These are phyloP conservation scores for Cyberlindnera veronae DNA, from an alignment of 805 yeast species.

Conservation along the genomic window DNA sequence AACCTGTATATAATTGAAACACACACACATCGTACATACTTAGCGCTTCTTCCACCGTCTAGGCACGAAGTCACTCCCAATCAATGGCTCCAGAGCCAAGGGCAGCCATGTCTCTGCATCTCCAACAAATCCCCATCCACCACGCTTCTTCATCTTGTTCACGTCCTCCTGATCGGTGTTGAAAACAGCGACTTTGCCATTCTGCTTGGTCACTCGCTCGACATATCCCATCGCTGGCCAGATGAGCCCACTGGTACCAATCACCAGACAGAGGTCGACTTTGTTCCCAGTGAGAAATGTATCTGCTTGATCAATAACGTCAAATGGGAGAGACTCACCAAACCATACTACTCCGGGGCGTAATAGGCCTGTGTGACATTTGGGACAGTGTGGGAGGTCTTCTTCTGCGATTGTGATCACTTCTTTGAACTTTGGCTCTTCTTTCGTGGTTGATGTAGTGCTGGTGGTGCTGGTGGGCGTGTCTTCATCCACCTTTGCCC, in stretches of 20 bases:
- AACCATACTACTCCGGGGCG: slow-evolving; percentile 95
- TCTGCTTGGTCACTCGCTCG: slow-evolving; percentile 65
- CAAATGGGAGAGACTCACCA: slow-evolving; percentile 80
- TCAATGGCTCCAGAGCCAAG: slow-evolving; percentile 53
- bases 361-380: slow-evolving; percentile 59
- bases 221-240: slow-evolving; percentile 95
- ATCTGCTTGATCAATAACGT: slow-evolving; percentile 63
- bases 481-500: neutral
- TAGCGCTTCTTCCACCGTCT: slow-evolving; percentile 23
- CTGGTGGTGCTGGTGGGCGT: neutral
- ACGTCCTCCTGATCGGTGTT: slow-evolving; percentile 61
- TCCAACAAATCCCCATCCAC: slow-evolving; percentile 71
- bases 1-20: neutral
- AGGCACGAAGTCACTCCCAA: slow-evolving; percentile 31
- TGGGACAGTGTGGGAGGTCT: slow-evolving; percentile 74
- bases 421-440: slow-evolving; percentile 47
- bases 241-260: slow-evolving; percentile 81
- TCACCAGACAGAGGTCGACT: slow-evolving; percentile 73
- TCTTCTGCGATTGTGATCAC: slow-evolving; percentile 43
- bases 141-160: slow-evolving; percentile 38
- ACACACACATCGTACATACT: no score
- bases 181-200: slow-evolving; percentile 83
- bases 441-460: slow-evolving; percentile 28
- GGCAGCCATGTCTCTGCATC: slow-evolving; percentile 77
- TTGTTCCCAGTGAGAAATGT: slow-evolving; percentile 50